Percentiles rank a stretch among this genome's conserved stretches.
Conservation (phyloP, 2,329 filamentous ascomycete species). For the Talaromyces sp. region DNA sequence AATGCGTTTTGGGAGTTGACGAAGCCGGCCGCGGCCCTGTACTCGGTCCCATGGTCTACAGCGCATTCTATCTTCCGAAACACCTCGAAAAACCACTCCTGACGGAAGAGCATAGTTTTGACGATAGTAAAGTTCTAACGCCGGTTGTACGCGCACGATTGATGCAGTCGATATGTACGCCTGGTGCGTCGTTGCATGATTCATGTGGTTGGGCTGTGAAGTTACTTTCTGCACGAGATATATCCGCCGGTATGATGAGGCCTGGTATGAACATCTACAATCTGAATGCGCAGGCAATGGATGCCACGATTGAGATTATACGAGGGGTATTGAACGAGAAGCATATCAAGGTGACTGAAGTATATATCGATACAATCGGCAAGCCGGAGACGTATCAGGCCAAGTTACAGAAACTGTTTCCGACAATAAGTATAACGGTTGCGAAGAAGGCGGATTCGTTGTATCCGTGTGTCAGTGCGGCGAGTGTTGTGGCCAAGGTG, state of each 20-base stretch:
- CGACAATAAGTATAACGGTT: slow-evolving; percentile 70
- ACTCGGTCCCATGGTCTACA: slow-evolving; percentile 72
- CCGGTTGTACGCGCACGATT: slow-evolving; percentile 73
- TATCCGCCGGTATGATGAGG: slow-evolving; percentile 73
- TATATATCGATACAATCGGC: slow-evolving; percentile 95
- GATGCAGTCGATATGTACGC: slow-evolving; percentile 69
- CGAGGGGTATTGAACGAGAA: slow-evolving; percentile 66
- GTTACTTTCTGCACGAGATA: slow-evolving; percentile 79
- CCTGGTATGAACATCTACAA: slow-evolving; percentile 65
- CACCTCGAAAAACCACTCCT: slow-evolving; percentile 70
- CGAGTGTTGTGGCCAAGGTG: slow-evolving; percentile 93
- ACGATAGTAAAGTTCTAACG: slow-evolving; percentile 92
- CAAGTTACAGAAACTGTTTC: slow-evolving; percentile 80
- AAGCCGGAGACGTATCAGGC: slow-evolving; percentile 79
- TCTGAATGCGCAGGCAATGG: slow-evolving; percentile 92
- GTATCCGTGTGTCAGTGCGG: slow-evolving; percentile 89
- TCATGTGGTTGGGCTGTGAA: slow-evolving; percentile 82
- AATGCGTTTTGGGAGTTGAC: slow-evolving; percentile 83
- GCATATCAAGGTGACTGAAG: slow-evolving; percentile 80
- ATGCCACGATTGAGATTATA: slow-evolving; percentile 83
- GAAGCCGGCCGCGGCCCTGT: slow-evolving; percentile 93
- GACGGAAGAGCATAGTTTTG: slow-evolving; percentile 76
- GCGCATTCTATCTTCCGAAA: slow-evolving; percentile 68
- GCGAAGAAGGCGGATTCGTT: slow-evolving; percentile 90
- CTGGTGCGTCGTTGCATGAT: slow-evolving; percentile 56